phyloP scores from a whole-genome alignment of 1,139 yeast species.

The Geotrichum klebahnii region DNA sequence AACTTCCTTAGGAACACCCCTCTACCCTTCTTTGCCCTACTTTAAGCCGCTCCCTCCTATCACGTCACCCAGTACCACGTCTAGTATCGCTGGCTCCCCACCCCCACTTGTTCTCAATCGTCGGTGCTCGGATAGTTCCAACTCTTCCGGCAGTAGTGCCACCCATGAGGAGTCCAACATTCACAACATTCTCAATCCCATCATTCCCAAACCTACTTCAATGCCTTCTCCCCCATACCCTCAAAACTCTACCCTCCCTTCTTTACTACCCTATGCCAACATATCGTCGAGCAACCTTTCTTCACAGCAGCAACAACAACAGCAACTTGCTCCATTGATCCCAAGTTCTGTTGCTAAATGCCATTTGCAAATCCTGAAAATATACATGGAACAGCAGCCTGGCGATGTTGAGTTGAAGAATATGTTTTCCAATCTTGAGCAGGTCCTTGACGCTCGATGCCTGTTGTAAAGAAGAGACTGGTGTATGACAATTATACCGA shows the following conservation, averaged over 20 bases:
- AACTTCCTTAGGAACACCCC: neutral
- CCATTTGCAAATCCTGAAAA: conserved; percentile 4
- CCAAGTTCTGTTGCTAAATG: conserved; percentile 7
- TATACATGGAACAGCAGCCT: conserved; percentile 5
- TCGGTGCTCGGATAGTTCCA: neutral
- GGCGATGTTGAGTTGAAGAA: neutral
- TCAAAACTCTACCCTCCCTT: conserved; percentile 1
- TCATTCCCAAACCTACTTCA: too few species aligned
- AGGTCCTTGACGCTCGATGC: conserved; percentile 1
- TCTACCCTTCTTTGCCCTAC: neutral
- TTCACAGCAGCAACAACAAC: conserved; percentile 11
- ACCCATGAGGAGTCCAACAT: too few species aligned
- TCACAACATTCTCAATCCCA: conserved; percentile 6
- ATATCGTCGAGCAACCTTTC: neutral
- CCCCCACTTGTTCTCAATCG: neutral
- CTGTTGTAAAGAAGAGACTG: too few species aligned
- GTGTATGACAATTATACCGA: too few species aligned
- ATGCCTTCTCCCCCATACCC: conserved; percentile 3
- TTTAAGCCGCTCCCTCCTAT: neutral
- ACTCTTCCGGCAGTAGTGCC: too few species aligned
- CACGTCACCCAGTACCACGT: neutral
- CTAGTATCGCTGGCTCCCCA: neutral
- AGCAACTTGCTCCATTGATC: neutral
- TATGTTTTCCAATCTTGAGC: neutral
- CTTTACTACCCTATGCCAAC: neutral